Evolutionary conservation across 1,139 yeast genomes (phyloP).

Genomic region (Pichia sp.): DNA sequence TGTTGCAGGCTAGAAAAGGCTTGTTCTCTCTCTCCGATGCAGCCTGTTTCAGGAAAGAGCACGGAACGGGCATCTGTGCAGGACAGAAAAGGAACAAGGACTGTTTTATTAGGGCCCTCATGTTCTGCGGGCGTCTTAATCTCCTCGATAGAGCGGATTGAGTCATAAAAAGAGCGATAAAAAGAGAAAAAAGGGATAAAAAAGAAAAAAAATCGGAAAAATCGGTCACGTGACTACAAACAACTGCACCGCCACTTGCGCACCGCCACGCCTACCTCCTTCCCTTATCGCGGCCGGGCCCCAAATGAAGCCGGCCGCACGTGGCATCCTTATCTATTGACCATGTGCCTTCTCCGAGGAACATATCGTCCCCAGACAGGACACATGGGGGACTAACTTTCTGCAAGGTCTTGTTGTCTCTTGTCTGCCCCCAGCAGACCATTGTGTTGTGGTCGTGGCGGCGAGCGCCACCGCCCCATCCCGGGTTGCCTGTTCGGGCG

Average conservation of each 20-base stretch:
- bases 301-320: not conserved
- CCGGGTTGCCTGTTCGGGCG: not conserved
- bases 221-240: not conserved
- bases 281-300: not conserved
- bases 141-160: not conserved
- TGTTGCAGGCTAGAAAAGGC: not conserved
- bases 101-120: not conserved
- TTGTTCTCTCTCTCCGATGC: not conserved
- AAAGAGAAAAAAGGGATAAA: not conserved
- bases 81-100: not conserved
- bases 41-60: not conserved
- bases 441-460: no score
- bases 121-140: not conserved
- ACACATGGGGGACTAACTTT: constrained; percentile 1
- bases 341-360: not conserved
- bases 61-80: not conserved
- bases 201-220: not conserved
- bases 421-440: not conserved
- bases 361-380: not conserved
- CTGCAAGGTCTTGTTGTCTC: no score
- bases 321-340: not conserved
- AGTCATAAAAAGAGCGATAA: not conserved
- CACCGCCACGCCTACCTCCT: no score
- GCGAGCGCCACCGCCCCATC: no score
- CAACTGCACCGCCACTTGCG: no score